Percentiles rank a stretch among this genome's conserved stretches.
These are phyloP conservation scores for Rosellinia necatrix DNA, from an alignment of 2,329 filamentous ascomycete species.

Conservation along the genomic window DNA sequence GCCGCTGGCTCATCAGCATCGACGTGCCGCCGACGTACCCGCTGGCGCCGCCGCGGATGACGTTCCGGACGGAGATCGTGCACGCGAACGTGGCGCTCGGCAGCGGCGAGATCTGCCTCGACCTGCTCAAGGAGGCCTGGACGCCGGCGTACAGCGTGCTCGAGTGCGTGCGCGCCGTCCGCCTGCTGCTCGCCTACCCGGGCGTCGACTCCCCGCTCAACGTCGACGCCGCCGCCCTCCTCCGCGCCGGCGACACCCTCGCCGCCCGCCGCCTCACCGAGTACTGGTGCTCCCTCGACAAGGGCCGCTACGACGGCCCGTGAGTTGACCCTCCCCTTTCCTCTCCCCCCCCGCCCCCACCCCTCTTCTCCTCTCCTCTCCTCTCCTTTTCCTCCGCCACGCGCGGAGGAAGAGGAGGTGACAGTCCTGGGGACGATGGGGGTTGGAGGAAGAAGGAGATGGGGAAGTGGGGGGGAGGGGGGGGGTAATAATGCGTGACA, in stretches of 20 bases:
- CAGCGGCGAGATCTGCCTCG: constrained; percentile 92
- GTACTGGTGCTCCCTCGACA: constrained; percentile 62
- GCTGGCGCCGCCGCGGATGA: constrained; percentile 73
- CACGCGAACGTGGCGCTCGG: constrained; percentile 76
- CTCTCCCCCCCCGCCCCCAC: too few species aligned
- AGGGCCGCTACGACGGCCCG: constrained; percentile 54
- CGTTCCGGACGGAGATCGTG: constrained; percentile 81
- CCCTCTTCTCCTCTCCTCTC: too few species aligned
- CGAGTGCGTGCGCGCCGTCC: constrained; percentile 72
- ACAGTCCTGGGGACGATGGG: too few species aligned
- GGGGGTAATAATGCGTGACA: not conserved
- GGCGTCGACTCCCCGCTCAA: constrained; percentile 78
- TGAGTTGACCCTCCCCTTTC: too few species aligned
- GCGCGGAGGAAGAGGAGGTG: too few species aligned
- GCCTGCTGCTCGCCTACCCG: constrained; percentile 69
- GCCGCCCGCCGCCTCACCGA: constrained; percentile 73
- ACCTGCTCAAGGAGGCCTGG: constrained; percentile 81
- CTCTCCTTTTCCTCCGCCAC: too few species aligned
- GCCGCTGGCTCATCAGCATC: constrained; percentile 84
- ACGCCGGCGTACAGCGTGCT: constrained; percentile 83
- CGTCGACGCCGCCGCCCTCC: constrained; percentile 74
- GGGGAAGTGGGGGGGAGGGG: not conserved
- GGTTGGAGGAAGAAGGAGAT: not conserved
- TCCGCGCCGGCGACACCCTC: constrained; percentile 69
- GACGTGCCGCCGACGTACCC: constrained; percentile 79